phyloP scores from a whole-genome alignment of 2,329 filamentous ascomycete species.

The Zymoseptoria passerinii region DNA sequence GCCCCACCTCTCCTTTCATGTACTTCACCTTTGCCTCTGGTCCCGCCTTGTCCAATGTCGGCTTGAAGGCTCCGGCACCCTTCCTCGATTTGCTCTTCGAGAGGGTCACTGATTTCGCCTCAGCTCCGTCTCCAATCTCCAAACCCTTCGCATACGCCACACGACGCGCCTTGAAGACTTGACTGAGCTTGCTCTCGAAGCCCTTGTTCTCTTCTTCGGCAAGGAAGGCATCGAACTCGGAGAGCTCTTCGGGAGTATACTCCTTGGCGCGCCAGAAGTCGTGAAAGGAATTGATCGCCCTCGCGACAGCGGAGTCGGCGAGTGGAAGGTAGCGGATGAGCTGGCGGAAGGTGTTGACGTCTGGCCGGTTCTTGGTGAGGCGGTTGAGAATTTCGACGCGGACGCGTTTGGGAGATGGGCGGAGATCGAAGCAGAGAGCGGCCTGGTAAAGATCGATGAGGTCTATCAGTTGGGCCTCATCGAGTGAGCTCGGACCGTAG shows the following conservation, averaged over 20 bases:
- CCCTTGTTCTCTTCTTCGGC: not conserved
- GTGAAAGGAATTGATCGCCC: conserved; percentile 12
- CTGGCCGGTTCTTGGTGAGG: conserved; percentile 3
- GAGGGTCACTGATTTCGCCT: no score
- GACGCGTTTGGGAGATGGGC: conserved; percentile 10
- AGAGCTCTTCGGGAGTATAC: conserved; percentile 1
- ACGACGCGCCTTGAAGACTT: not conserved
- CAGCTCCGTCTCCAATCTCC: not conserved
- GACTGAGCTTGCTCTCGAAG: not conserved
- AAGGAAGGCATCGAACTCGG: not conserved
- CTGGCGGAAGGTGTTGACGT: conserved; percentile 7
- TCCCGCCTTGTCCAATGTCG: no score
- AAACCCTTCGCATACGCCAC: not conserved
- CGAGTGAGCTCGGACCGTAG: conserved; percentile 5
- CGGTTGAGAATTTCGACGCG: conserved; percentile 5
- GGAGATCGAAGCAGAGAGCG: conserved; percentile 10
- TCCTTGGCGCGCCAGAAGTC: not conserved
- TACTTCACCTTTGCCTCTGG: no score
- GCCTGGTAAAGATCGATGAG: conserved; percentile 16
- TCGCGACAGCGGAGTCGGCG: conserved; percentile 8
- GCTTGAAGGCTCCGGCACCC: not conserved
- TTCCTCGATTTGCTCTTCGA: not conserved
- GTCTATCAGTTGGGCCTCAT: conserved; percentile 1
- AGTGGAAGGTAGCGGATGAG: conserved; percentile 10
- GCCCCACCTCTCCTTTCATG: no score